A percentile compares a stretch with the other conserved stretches of the same genome.
Conservation (phyloP, 2,329 filamentous ascomycete species). For the Aspergillus spinulosporus region DNA sequence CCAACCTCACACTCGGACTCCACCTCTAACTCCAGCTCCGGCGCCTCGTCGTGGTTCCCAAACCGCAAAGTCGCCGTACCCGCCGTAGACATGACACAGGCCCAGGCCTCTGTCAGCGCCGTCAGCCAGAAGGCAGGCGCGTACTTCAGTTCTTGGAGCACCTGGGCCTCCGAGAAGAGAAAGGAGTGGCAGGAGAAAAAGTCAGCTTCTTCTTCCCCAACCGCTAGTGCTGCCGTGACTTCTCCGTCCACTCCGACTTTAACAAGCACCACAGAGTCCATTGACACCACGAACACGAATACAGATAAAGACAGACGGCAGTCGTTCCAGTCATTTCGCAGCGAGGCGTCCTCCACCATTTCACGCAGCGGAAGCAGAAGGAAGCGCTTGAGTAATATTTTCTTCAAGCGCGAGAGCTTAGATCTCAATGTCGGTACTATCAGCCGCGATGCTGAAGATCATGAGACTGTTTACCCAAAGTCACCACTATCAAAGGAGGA, state of each 20-base stretch:
- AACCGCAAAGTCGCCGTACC: constrained; percentile 35
- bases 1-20: constrained; percentile 30
- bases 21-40: constrained; percentile 17
- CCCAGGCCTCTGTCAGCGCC: constrained; percentile 56
- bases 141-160: constrained; percentile 64
- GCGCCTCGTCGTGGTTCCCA: constrained; percentile 29
- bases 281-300: constrained; percentile 21
- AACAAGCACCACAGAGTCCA: constrained; percentile 26
- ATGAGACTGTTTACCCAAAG: constrained; percentile 29
- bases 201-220: constrained; percentile 28
- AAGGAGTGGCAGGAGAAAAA: constrained; percentile 49
- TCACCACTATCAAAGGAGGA: constrained; percentile 35
- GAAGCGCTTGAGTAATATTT: constrained; percentile 41
- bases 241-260: constrained; percentile 28
- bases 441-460: constrained; percentile 22
- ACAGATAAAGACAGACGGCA: constrained; percentile 32
- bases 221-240: constrained; percentile 16
- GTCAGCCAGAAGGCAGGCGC: constrained; percentile 59
- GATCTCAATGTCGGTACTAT: constrained; percentile 26
- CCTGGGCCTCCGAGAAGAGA: constrained; percentile 57
- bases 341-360: constrained; percentile 30
- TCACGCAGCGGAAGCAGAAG: constrained; percentile 36
- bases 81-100: constrained; percentile 52
- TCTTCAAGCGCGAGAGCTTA: constrained; percentile 36
- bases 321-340: constrained; percentile 30